These are phyloP conservation scores for Chlorella vulgaris DNA, from an alignment of 139 green algal species.

Conservation along the genomic window DNA sequence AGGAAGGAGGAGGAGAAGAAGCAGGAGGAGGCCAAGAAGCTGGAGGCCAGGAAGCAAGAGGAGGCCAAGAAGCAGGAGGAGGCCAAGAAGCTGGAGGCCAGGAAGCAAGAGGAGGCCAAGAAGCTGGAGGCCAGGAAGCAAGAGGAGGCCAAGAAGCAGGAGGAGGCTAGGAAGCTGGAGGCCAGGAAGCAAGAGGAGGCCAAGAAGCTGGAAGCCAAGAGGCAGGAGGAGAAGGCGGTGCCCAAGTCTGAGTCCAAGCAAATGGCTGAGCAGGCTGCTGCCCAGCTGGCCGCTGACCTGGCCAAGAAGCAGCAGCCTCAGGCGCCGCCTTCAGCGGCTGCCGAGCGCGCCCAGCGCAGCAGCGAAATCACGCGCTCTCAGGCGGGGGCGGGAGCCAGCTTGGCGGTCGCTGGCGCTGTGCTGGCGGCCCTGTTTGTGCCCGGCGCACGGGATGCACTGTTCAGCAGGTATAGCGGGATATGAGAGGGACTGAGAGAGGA, in stretches of 20 bases:
- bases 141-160: no score
- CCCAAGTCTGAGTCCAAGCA: neutral
- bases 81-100: no score
- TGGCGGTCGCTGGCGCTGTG: neutral
- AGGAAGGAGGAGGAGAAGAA: no score
- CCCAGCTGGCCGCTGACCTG: no score
- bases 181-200: neutral
- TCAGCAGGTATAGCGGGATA: neutral
- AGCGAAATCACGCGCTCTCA: neutral
- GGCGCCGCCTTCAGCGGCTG: neutral
- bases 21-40: no score
- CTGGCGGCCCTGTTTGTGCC: neutral
- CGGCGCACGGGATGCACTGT: neutral
- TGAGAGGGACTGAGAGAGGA: no score
- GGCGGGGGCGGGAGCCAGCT: neutral
- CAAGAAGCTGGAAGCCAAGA: neutral
- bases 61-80: no score
- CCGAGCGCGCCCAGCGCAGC: neutral
- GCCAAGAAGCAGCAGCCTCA: neutral
- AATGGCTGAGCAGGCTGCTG: neutral
- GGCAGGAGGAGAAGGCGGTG: neutral
- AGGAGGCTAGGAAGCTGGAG: no score
- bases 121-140: no score
- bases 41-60: no score
- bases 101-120: no score